Percentiles rank a stretch among this genome's conserved stretches.
Evolutionary conservation across 2,329 filamentous ascomycete genomes (phyloP).

Genomic region (Nannizzia gypsea): DNA sequence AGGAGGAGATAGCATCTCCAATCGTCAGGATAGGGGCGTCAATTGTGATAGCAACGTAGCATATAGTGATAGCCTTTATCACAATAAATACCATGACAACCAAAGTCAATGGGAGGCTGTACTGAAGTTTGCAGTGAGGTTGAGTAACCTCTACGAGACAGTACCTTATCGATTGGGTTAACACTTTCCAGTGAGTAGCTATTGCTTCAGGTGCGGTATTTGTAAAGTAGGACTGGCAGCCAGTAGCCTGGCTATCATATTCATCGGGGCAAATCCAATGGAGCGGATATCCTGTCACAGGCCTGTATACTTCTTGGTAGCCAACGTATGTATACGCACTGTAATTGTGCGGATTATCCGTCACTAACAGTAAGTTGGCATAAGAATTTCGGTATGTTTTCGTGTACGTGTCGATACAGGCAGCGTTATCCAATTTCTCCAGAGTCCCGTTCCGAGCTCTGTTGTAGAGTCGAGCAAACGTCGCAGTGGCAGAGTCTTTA

Average conservation of each 20-base stretch:
- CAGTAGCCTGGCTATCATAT: background rate
- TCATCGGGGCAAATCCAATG: background rate
- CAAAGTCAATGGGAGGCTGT: conserved; percentile 13
- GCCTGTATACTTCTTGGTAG: background rate
- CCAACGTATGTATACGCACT: background rate
- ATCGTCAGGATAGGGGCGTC: conserved; percentile 20
- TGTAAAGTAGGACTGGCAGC: background rate
- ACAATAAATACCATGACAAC: conserved; percentile 17
- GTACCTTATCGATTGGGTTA: conserved; percentile 1
- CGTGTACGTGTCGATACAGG: background rate
- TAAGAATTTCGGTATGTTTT: background rate
- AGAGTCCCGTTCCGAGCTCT: background rate
- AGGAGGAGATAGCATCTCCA: conserved; percentile 30
- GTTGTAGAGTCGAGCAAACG: background rate
- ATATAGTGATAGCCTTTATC: conserved; percentile 12
- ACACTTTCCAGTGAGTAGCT: background rate
- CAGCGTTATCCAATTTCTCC: background rate
- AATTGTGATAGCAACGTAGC: background rate
- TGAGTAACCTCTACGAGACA: conserved; percentile 8
- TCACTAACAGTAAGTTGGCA: background rate
- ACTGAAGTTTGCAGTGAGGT: conserved; percentile 16
- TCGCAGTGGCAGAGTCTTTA: background rate
- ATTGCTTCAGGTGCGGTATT: background rate
- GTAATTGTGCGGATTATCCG: background rate
- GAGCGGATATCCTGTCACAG: background rate